These are phyloP conservation scores for Leccinum imitatum DNA, from an alignment of 768 basidiomycete genomes.

Conservation along the genomic window DNA sequence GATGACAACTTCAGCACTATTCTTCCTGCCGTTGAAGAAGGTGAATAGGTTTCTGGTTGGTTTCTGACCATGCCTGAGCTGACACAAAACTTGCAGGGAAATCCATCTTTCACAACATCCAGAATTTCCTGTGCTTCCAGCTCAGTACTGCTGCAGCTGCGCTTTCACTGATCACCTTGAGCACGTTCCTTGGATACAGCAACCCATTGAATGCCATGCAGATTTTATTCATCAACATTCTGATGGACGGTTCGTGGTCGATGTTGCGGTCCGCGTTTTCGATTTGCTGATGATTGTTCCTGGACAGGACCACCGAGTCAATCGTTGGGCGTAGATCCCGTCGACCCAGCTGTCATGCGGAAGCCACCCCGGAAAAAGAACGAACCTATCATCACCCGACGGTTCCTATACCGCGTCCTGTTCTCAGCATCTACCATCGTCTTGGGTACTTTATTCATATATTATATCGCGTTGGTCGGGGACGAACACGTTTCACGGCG, in stretches of 20 bases:
- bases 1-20: slow-evolving; percentile 98
- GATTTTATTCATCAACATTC: slow-evolving; percentile 98
- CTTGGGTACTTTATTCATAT: slow-evolving; percentile 83
- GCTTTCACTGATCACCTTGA: slow-evolving; percentile 90
- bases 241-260: slow-evolving; percentile 82
- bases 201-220: slow-evolving; percentile 98
- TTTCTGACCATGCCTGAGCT: neutral
- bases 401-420: slow-evolving; percentile 75
- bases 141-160: slow-evolving; percentile 97
- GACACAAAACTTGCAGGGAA: slow-evolving; percentile 54
- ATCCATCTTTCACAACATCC: slow-evolving; percentile 99
- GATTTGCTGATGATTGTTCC: neutral
- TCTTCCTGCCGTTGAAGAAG: slow-evolving; percentile 91
- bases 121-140: slow-evolving; percentile 97
- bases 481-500: slow-evolving; percentile 82
- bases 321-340: slow-evolving; percentile 94
- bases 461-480: slow-evolving; percentile 68
- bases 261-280: neutral
- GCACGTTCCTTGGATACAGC: slow-evolving; percentile 83
- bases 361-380: slow-evolving; percentile 91
- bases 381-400: slow-evolving; percentile 78
- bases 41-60: slow-evolving; percentile 35
- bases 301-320: slow-evolving; percentile 85
- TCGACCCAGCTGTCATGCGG: slow-evolving; percentile 90
- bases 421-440: slow-evolving; percentile 95